These are phyloP conservation scores for Venturia nashicola DNA, from an alignment of 2,329 filamentous ascomycete species.

Conservation along the genomic window DNA sequence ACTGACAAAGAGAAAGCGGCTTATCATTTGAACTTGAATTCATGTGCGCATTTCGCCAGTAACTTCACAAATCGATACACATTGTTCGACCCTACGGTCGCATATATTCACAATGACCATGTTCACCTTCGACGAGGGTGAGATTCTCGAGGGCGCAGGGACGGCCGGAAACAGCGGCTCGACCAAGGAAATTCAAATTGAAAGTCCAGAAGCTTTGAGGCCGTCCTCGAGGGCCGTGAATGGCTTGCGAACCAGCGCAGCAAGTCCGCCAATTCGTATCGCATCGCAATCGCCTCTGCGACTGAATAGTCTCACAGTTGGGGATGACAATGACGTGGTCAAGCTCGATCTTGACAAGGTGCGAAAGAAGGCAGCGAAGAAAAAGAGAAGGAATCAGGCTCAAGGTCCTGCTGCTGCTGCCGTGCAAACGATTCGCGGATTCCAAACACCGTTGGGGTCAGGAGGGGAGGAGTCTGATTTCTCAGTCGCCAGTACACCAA, in stretches of 20 bases:
- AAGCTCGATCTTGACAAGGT: constrained; percentile 27
- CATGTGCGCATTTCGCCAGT: neutral
- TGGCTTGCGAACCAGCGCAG: neutral
- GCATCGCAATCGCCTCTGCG: constrained; percentile 11
- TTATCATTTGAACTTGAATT: neutral
- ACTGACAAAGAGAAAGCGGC: neutral
- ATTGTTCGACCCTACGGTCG: neutral
- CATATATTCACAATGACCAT: neutral
- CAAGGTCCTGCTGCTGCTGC: constrained; percentile 26
- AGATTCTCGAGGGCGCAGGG: neutral
- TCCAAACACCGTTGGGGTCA: constrained; percentile 38
- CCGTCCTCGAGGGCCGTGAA: neutral
- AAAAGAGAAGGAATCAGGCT: constrained; percentile 24
- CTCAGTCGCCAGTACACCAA: constrained; percentile 29
- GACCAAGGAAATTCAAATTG: neutral
- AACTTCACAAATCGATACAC: neutral
- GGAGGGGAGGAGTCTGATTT: constrained; percentile 45
- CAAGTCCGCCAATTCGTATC: constrained; percentile 10
- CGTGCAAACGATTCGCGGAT: constrained; percentile 32
- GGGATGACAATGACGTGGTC: constrained; percentile 11
- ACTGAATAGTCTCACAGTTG: neutral
- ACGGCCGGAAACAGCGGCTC: neutral
- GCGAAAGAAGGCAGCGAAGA: constrained; percentile 24
- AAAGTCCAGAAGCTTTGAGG: neutral
- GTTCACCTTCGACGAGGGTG: constrained; percentile 2